Evolutionary conservation across 2,329 filamentous ascomycete species (phyloP), one percentile per base, ranked within the genome.

Genomic region (Neofusicoccum parvum): DNA sequence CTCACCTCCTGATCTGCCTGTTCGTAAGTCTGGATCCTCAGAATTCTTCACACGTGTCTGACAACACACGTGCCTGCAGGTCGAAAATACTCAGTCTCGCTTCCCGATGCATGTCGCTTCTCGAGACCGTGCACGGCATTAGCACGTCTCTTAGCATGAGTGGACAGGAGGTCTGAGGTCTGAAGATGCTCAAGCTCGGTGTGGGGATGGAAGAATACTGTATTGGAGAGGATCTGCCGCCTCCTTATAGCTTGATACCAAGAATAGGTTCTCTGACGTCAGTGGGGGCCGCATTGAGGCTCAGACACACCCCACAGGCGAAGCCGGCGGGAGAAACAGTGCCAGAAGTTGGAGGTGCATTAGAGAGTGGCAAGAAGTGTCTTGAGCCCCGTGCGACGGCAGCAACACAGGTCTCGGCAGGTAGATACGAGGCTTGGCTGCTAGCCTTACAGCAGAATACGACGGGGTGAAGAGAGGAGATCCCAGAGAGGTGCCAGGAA

Each of bases 211-310:
- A 5, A 12, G 12, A n/a, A 17, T 14, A 58, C 45, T 58, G 15
- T 14, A 58, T 58, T 58, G 15, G 54, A 27, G 54, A 58, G 39
- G 54, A 58, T 58, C 54, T 43, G 45, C 54, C 39, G 54, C 54
- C 54, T 58, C 39, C 54, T 58, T 58, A 58, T 58, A 58, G 54
- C 14, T 27, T 32, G 54, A 11, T 58, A 45, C 54, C 54, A 58
- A 20, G 54, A 58, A 58, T 58, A 58, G 54, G 15, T 12, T 41
- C 17, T 23, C 41, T 58, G 41, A 58, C 54, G 54, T 58, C 54
- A 58, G 39, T 43, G 39, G 39, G n/a, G 41, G 39, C 54, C 39
- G 15, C 9, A 14, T 45, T 58, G 54, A 43, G 54, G 54, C 23
- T 58, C 54, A n/a, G 23, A 45, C 51, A 54, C 51, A 17, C 17